phyloP scores from a whole-genome alignment of 352 stramenopile species.

The Phytophthora quininea region DNA sequence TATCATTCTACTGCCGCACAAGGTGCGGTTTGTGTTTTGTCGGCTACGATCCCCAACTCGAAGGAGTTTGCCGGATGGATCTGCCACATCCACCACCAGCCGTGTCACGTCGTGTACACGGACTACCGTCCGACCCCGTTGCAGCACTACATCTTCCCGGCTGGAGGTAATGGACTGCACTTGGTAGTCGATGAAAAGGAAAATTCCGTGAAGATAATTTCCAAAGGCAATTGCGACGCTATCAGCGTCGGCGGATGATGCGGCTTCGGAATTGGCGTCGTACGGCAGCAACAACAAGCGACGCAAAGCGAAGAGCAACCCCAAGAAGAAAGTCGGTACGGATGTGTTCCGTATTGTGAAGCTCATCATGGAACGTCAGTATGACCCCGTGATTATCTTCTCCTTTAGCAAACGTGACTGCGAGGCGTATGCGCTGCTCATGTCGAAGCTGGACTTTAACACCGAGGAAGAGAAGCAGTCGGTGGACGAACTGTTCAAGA shows the following conservation, averaged over 20 bases:
- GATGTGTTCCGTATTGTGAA: constrained; percentile 98
- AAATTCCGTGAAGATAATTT: constrained; percentile 99
- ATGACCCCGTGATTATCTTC: constrained; percentile 99
- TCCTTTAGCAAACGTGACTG: constrained; percentile 99
- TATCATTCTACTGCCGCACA: constrained; percentile 99
- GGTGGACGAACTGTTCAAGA: constrained; percentile 96
- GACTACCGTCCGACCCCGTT: constrained; percentile 99
- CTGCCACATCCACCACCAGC: constrained; percentile 98
- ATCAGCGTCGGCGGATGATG: constrained; percentile 57
- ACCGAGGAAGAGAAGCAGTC: constrained; percentile 98
- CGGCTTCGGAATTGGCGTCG: constrained; percentile 78
- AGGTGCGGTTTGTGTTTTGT: constrained; percentile 99
- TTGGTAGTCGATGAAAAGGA: constrained; percentile 99
- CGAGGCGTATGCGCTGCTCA: constrained; percentile 92
- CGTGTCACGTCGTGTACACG: constrained; percentile 99
- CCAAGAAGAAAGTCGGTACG: constrained; percentile 93
- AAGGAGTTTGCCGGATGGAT: constrained; percentile 98
- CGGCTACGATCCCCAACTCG: constrained; percentile 98
- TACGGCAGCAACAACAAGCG: constrained; percentile 82
- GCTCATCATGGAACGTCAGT: constrained; percentile 97
- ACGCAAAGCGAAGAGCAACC: constrained; percentile 57
- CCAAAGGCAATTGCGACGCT: constrained; percentile 91
- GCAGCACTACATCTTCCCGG: constrained; percentile 99
- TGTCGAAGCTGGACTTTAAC: constrained; percentile 97
- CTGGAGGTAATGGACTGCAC: constrained; percentile 96